Base-by-base conservation (phyloP, 768 basidiomycete genomes). In the Cubamyces lactineus region DNA sequence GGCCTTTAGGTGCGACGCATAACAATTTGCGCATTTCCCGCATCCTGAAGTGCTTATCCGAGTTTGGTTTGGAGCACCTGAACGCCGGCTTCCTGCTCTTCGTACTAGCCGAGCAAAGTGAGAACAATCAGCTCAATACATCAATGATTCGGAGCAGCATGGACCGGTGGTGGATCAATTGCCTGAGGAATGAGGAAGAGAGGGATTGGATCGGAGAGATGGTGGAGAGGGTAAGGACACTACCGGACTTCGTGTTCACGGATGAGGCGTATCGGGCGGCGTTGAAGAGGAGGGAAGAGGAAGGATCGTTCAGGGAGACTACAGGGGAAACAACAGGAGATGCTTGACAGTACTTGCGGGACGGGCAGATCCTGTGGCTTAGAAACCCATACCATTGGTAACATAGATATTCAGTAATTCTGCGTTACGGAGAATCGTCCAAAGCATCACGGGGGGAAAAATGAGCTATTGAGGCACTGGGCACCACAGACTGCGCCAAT, bases 141-240 rank as follows among this genome's bases (percentile, higher is more conserved):
- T 66, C 68, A 11, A 73, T 73, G 12, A 75, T 90, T 51, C 70
- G 73, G 51, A 73, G 74, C 64, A 91, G 89, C 70, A 90, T 91
- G 88, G 89, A 89, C 63, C 76, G 79, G 59, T 92, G 87, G 86
- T 91, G 89, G 89, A 84, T 84, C 19, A 88, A 88, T 67, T 91
- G 89, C 69, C 74, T 89, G 53, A 78, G 89, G 62, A 79, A 86
- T 64, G 78, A 80, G n/a, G 74, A 77, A 61, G 86, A 88, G 63
- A 77, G 88, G 64, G 69, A 73, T 24, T 86, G 82, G 81, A 78
- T 91, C 41, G 75, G 78, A 30, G 72, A 69, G n/a, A 63, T 81
- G 54, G 83, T 90, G 34, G 59, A 65, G 53, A 80, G 77, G 53
- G 86, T 84, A 42, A 81, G 89, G 53, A 62, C 67, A 30, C 19